Base-by-base conservation (phyloP, 202 grass and related monocot genomes). In the Elaeis oleifera region DNA sequence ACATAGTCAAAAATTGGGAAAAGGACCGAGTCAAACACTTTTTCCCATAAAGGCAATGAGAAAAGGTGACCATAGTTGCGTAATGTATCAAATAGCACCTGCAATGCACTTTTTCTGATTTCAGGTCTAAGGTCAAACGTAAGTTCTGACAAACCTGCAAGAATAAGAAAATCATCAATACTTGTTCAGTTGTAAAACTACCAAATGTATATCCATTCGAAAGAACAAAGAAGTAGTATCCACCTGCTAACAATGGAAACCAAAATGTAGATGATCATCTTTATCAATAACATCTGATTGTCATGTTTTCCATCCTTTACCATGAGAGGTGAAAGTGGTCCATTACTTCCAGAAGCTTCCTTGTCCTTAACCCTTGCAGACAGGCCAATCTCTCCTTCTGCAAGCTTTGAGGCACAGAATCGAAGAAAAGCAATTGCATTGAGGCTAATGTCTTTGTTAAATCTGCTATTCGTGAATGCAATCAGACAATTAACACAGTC, bases 1-100 rank as follows among this genome's bases (percentile, higher is more conserved):
- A 99, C 95, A 73, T 92, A 99, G 66, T 99, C 95, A 84, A 99
- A 99, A 86, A 99, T 99, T 49, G 95, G 95, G 78, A 99, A 99
- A 67, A 99, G 75, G 64, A 99, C 95, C 28, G 89, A 99, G 81
- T 99, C 95, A n/a, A 99, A 99, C 55, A 99, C 95, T 79, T 99
- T 99, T 70, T 99, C 95, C 95, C 95, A 99, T 67, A 99, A 85
- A 60, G 83, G 89, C 72, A 99, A 78, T 55, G 95, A 99, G 83
- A 99, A 99, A 78, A 89, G 82, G 79, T 99, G 88, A 6, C 95
- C 95, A 71, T 99, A 86, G 59, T 99, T 99, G 84, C 89, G 77
- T 74, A 99, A 80, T 53, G 95, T 94, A 64, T 99, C 95, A 86
- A 99, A 99, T 77, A 99, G 60, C 58, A 99, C 85, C 67, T 99